phyloP scores from a whole-genome alignment of 192 early-diverging fungal species.

The Backusella psychrophila region DNA sequence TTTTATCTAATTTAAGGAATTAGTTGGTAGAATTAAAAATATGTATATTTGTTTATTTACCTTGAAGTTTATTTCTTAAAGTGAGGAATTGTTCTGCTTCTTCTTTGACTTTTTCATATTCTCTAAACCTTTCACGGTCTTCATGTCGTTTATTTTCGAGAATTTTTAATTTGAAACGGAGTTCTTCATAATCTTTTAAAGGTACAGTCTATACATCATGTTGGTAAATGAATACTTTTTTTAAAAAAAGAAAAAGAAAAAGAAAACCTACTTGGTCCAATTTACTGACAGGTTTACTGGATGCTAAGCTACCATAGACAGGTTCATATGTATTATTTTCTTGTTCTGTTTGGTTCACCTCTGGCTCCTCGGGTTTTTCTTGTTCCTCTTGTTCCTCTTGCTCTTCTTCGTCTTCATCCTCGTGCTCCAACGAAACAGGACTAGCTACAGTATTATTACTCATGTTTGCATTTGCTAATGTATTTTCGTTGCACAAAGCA shows the following conservation, averaged over 20 bases:
- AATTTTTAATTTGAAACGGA: slow-evolving; percentile 70
- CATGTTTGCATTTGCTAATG: slow-evolving; percentile 13
- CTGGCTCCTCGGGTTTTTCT: neutral
- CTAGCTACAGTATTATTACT: neutral
- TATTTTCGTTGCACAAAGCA: slow-evolving; percentile 28
- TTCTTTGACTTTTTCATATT: slow-evolving; percentile 67
- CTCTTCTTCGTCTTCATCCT: slow-evolving; percentile 22
- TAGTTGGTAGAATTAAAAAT: neutral
- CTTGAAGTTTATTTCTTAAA: slow-evolving; percentile 61
- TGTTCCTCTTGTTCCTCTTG: slow-evolving; percentile 21
- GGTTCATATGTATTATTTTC: neutral
- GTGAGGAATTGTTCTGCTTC: slow-evolving; percentile 70
- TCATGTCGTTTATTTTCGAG: slow-evolving; percentile 82
- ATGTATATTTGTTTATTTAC: slow-evolving; percentile 15
- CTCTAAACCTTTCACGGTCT: slow-evolving; percentile 69
- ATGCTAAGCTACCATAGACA: slow-evolving; percentile 8
- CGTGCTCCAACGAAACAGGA: slow-evolving; percentile 20
- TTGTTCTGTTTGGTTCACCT: neutral
- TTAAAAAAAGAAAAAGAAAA: neutral
- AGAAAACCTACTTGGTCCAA: slow-evolving; percentile 3
- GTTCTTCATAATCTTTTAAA: slow-evolving; percentile 76
- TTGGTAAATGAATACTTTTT: neutral
- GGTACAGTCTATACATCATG: slow-evolving; percentile 37
- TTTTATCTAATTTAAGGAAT: slow-evolving; percentile 43
- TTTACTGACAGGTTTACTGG: slow-evolving; percentile 11